A percentile compares a stretch with the other conserved stretches of the same genome.
phyloP scores from a whole-genome alignment of 108 stramenopile genomes.

The Cyclostephanos tholiformis region DNA sequence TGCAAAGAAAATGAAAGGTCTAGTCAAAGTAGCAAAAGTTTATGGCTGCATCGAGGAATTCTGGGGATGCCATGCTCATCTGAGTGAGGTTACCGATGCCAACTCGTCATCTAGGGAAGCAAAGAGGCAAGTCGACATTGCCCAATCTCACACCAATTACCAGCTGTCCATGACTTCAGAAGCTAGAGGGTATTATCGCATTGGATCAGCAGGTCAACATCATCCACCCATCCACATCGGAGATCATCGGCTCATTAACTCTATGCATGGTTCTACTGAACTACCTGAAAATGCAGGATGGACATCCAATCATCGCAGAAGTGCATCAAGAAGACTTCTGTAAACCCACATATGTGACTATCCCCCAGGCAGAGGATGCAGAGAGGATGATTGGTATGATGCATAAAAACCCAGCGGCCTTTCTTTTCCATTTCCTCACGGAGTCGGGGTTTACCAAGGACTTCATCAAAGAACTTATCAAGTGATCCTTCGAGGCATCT shows the following conservation, averaged over 20 bases:
- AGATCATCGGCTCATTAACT: neutral
- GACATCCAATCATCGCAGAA: neutral
- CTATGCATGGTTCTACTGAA: neutral
- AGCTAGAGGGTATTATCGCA: neutral
- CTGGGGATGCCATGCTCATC: neutral
- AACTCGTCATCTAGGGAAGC: neutral
- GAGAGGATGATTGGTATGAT: neutral
- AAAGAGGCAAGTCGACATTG: neutral
- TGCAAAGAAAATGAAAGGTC: neutral
- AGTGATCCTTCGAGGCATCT: neutral
- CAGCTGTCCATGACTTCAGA: neutral
- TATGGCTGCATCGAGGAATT: neutral
- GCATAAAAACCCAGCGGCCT: neutral
- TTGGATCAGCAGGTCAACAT: neutral
- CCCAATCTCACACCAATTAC: neutral
- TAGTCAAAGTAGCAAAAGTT: neutral
- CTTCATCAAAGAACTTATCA: neutral
- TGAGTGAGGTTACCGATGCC: neutral
- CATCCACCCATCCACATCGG: neutral
- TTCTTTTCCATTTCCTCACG: neutral
- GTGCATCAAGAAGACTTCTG: neutral
- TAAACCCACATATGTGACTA: neutral
- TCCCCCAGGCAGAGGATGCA: neutral
- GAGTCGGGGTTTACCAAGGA: neutral
- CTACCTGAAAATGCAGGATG: neutral